These are phyloP conservation scores for Arabidopsis arenosa DNA, from an alignment of 345 rosid genomes.

Conservation along the genomic window DNA sequence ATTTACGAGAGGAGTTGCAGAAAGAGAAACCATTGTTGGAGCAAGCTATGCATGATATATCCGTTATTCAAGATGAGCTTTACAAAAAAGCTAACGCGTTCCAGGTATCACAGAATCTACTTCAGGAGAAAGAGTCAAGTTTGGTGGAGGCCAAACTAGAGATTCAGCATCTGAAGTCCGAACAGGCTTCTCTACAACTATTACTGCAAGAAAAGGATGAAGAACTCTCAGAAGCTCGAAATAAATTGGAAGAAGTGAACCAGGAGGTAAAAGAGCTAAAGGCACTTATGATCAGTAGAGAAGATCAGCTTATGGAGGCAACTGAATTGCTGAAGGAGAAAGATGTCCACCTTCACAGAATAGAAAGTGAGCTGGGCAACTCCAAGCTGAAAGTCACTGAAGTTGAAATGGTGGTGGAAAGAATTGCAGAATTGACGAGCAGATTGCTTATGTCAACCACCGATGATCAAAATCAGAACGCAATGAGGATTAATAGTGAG, in stretches of 20 bases:
- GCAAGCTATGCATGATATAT: conserved; percentile 59
- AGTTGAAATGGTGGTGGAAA: conserved; percentile 69
- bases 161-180: conserved; percentile 75
- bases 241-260: conserved; percentile 64
- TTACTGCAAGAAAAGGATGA: conserved; percentile 67
- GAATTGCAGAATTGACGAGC: conserved; percentile 67
- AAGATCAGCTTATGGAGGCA: conserved; percentile 64
- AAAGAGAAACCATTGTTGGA: conserved; percentile 60
- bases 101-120: conserved; percentile 58
- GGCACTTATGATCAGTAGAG: conserved; percentile 61
- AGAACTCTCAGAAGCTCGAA: conserved; percentile 58
- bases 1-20: conserved; percentile 59
- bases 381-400: conserved; percentile 61
- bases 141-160: conserved; percentile 86
- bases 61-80: conserved; percentile 58
- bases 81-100: conserved; percentile 57
- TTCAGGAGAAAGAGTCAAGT: conserved; percentile 64
- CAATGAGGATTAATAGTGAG: conserved; percentile 33
- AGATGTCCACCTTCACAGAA: conserved; percentile 59
- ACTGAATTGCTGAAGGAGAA: conserved; percentile 67
- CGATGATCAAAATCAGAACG: conserved; percentile 44
- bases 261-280: conserved; percentile 64
- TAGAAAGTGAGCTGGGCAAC: conserved; percentile 62
- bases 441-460: conserved; percentile 55
- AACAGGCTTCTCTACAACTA: conserved; percentile 70